Evolutionary conservation across 495 filamentous ascomycete species (phyloP), one percentile per base, ranked within the genome.

Genomic region (Xylaria flabelliformis): DNA sequence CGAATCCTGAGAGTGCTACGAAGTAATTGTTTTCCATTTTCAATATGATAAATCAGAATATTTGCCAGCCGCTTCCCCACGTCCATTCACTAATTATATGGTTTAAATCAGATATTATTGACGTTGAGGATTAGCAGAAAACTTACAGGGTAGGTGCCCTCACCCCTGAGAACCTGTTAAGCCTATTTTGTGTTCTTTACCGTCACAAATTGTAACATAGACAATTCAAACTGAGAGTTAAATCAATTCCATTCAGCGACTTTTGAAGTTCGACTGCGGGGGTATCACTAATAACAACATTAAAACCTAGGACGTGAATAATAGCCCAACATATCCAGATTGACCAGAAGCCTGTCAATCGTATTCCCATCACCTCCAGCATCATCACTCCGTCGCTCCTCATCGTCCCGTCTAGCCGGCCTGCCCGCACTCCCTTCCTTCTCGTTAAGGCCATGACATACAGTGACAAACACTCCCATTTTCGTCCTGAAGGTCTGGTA

Each of bases 401-500:
- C 72, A 65, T 76, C 72, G 12, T 81, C 80, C 36, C 81, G 79
- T 70, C 73, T 78, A 21, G 75, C 75, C 32, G 75, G 81, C 74
- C 84, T 88, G 7, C 86, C 86, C 9, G 88, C 85, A 70, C 88
- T 83, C 13, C 85, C 85, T 46, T 80, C 83, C 80, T 90, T 92
- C 72, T 91, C 90, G 15, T 80, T 82, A 56, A 92, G 75, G 19
- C 88, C 88, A 66, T 82, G 84, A 72, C 86, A 90, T 3, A 92
- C 90, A 4, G 85, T 88, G 17, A 91, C 77, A 74, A 96, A 94
- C 0, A 92, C 87, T 24, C 87, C 86, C 0, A 91, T 84, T 71
- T 92, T 91, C 76, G 90, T 92, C 75, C 84, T 85, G 71, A 95
- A 93, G 26, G 80, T 76, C 2, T 77, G 74, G 78, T 94, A 93